Conservation (phyloP, 2,329 filamentous ascomycete genomes). For the Alternaria conjuncta region DNA sequence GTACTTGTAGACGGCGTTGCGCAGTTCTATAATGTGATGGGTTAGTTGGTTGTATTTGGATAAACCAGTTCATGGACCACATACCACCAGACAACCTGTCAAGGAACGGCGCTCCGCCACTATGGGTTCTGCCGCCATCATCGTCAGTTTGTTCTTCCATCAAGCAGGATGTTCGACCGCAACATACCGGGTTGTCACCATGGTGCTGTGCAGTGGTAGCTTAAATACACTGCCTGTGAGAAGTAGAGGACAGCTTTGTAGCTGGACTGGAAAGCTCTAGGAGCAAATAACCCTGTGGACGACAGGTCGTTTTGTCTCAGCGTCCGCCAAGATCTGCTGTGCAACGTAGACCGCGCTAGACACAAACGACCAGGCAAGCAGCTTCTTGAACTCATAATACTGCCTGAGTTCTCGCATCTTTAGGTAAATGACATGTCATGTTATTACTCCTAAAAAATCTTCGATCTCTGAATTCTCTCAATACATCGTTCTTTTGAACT, state of each 20-base stretch:
- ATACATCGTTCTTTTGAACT: neutral
- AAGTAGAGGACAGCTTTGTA: neutral
- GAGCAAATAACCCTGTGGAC: neutral
- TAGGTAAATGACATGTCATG: neutral
- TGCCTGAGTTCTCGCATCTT: neutral
- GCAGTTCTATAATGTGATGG: neutral
- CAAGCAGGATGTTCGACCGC: neutral
- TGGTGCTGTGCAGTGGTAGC: neutral
- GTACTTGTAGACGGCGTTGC: neutral
- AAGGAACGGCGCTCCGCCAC: neutral
- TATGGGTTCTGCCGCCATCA: neutral
- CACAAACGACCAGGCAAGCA: neutral
- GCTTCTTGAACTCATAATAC: neutral
- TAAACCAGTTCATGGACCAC: neutral
- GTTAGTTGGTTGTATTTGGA: neutral
- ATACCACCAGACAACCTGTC: neutral
- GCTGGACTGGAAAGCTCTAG: neutral
- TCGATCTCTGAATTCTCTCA: neutral
- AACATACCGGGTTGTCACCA: neutral
- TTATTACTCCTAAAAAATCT: neutral
- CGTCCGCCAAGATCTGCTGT: neutral
- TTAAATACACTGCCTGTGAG: neutral
- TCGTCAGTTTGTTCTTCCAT: neutral
- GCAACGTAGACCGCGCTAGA: neutral
- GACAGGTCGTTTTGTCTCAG: neutral